These are phyloP conservation scores for Acer saccharum DNA, from an alignment of 345 rosid species.

Conservation along the genomic window DNA sequence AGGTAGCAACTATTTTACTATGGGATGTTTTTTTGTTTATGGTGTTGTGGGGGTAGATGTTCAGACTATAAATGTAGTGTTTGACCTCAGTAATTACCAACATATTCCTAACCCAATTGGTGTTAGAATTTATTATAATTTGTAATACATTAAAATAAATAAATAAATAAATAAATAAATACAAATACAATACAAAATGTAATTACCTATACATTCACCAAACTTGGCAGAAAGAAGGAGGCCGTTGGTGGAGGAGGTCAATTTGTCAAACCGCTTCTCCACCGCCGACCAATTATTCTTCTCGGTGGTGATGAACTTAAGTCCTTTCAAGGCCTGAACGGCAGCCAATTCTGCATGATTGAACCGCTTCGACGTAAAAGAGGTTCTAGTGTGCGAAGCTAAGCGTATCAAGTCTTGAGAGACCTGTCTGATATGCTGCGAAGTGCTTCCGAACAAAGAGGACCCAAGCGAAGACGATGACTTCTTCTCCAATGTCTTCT, in stretches of 20 bases:
- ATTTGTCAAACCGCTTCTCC: conserved; percentile 55
- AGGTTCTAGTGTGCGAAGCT: conserved; percentile 47
- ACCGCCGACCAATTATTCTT: conserved; percentile 67
- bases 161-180: no score
- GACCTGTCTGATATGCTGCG: conserved; percentile 69
- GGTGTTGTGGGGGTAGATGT: no score
- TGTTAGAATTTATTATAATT: no score
- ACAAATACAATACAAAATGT: no score
- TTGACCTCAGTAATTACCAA: no score
- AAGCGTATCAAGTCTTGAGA: conserved; percentile 74
- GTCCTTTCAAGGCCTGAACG: conserved; percentile 73
- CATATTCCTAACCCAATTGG: no score
- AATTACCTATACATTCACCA: conserved; percentile 81
- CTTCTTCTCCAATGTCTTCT: conserved; percentile 60
- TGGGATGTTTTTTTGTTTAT: no score
- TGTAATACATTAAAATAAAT: no score
- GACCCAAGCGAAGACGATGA: conserved; percentile 12
- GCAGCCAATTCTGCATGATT: conserved; percentile 75
- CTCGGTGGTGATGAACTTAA: conserved; percentile 68
- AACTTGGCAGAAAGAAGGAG: conserved; percentile 60
- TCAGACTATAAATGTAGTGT: no score
- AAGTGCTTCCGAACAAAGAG: conserved; percentile 60
- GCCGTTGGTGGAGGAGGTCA: conserved; percentile 54
- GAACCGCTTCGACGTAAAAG: conserved; percentile 38
- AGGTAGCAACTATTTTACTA: no score